These are phyloP conservation scores for Senecio squalidus DNA, from an alignment of 140 eudicot species.

Conservation along the genomic window DNA sequence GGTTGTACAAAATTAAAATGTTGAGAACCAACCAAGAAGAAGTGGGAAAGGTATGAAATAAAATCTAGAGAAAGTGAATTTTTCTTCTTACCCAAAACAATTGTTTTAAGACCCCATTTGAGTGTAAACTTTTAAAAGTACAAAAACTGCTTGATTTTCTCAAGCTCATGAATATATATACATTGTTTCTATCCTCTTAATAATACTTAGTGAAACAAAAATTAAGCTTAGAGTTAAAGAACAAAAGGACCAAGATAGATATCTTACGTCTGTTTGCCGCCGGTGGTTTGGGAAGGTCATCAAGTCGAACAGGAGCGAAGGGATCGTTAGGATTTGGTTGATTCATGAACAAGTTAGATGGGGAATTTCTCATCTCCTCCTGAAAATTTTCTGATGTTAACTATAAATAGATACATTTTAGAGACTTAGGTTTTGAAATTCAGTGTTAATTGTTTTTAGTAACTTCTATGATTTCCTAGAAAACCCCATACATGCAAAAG, in stretches of 20 bases:
- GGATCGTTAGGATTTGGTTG: constrained; percentile 54
- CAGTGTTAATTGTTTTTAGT: background rate
- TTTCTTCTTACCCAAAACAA: constrained; percentile 23
- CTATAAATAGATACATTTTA: constrained; percentile 15
- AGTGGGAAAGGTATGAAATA: constrained; percentile 33
- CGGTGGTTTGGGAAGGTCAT: constrained; percentile 88
- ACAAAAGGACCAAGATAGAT: constrained; percentile 5
- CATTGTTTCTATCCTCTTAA: background rate
- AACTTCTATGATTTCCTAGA: background rate
- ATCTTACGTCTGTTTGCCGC: constrained; percentile 89
- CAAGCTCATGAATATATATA: background rate
- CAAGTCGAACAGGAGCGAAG: constrained; percentile 52
- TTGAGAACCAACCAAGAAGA: constrained; percentile 30
- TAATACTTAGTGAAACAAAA: background rate
- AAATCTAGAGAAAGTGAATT: constrained; percentile 27
- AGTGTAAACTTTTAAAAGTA: constrained; percentile 36
- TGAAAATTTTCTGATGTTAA: background rate
- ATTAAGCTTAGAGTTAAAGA: constrained; percentile 1
- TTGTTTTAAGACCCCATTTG: constrained; percentile 31
- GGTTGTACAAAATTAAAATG: constrained; percentile 18
- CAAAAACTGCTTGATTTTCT: constrained; percentile 10
- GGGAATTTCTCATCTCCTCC: constrained; percentile 64
- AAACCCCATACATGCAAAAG: constrained; percentile 14
- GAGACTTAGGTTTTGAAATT: constrained; percentile 1
- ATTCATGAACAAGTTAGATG: constrained; percentile 64